Evolutionary conservation across 352 stramenopile genomes (phyloP).

Genomic region (Phytopythium cucurbitacearum): DNA sequence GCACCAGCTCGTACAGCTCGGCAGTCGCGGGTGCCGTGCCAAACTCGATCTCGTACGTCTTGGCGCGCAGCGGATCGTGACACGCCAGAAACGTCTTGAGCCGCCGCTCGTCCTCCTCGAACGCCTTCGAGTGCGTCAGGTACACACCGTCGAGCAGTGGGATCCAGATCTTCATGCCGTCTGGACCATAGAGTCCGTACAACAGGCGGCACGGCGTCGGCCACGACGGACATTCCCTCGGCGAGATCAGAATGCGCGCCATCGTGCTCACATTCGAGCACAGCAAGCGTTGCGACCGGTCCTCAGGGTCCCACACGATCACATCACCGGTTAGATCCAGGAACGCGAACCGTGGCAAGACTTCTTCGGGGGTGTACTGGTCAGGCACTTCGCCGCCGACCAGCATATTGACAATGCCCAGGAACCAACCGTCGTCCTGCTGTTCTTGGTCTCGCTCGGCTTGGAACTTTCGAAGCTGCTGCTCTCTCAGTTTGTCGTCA

Average conservation of each 20-base stretch:
- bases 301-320: slow-evolving; percentile 79
- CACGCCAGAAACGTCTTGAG: slow-evolving; percentile 71
- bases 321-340: slow-evolving; percentile 48
- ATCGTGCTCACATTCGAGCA: slow-evolving; percentile 67
- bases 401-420: slow-evolving; percentile 51
- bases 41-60: slow-evolving; percentile 82
- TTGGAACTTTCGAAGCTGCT: slow-evolving; percentile 20
- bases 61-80: slow-evolving; percentile 76
- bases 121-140: slow-evolving; percentile 46
- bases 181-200: slow-evolving; percentile 63
- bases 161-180: slow-evolving; percentile 75
- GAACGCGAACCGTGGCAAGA: slow-evolving; percentile 65
- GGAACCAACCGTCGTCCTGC: slow-evolving; percentile 59
- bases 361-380: slow-evolving; percentile 63
- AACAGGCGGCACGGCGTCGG: slow-evolving; percentile 59
- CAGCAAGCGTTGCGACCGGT: slow-evolving; percentile 56
- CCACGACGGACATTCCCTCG: slow-evolving; percentile 39
- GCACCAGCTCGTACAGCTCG: slow-evolving; percentile 67
- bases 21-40: slow-evolving; percentile 51
- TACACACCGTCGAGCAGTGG: slow-evolving; percentile 78
- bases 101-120: slow-evolving; percentile 39
- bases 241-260: slow-evolving; percentile 39
- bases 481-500: slow-evolving; percentile 26
- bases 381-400: slow-evolving; percentile 62
- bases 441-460: slow-evolving; percentile 27